Percentiles rank a stretch among this genome's conserved stretches.
Conservation (phyloP, 1,284 basidiomycete genomes). For the Pseudozyma thailandica region DNA sequence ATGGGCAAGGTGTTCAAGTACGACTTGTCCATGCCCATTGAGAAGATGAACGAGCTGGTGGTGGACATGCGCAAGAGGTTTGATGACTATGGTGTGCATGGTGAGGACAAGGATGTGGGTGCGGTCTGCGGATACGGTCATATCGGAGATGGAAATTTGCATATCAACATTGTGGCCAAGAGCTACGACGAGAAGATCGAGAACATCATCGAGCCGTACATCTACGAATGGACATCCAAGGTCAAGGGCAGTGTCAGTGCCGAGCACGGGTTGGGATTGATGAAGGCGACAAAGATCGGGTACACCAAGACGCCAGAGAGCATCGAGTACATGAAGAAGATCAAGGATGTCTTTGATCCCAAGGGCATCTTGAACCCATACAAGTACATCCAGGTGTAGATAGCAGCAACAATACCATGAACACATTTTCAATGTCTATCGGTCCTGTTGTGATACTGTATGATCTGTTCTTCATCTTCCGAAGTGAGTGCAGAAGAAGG, state of each 20-base stretch:
- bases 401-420: background rate
- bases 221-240: constrained; percentile 87
- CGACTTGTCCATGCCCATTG: constrained; percentile 90
- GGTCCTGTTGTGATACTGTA: background rate
- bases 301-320: constrained; percentile 86
- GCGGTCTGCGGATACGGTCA: constrained; percentile 86
- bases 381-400: constrained; percentile 70
- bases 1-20: constrained; percentile 98
- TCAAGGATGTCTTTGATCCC: constrained; percentile 92
- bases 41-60: constrained; percentile 88
- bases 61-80: constrained; percentile 82
- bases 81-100: constrained; percentile 78
- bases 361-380: constrained; percentile 91
- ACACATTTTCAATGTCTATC: background rate
- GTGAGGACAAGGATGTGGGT: constrained; percentile 74
- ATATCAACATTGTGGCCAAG: constrained; percentile 91
- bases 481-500: background rate
- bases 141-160: constrained; percentile 94
- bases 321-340: constrained; percentile 87
- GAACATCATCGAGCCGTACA: constrained; percentile 88
- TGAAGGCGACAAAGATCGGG: constrained; percentile 90
- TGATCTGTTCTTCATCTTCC: background rate
- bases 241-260: constrained; percentile 87
- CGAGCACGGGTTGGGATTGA: constrained; percentile 92
- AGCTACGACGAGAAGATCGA: constrained; percentile 85